These are phyloP conservation scores for Hirschfeldia incana DNA, from an alignment of 345 rosid species.

Conservation along the genomic window DNA sequence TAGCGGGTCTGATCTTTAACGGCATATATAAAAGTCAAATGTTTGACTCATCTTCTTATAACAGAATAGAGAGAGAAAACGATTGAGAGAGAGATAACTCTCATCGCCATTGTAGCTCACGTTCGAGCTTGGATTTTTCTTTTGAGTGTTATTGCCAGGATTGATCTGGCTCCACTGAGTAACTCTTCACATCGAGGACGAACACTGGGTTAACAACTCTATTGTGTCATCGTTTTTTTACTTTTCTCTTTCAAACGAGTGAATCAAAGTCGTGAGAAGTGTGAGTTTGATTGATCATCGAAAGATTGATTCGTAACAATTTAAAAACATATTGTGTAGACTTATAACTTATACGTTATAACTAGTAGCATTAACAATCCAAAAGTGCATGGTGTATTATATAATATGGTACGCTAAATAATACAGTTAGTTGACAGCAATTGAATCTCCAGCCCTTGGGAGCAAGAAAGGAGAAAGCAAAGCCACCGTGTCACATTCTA, in stretches of 20 bases:
- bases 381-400: constrained; percentile 11
- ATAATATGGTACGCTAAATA: constrained; percentile 2
- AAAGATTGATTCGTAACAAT: background rate
- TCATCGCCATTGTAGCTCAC: background rate
- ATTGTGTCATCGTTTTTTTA: background rate
- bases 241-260: background rate
- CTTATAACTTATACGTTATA: background rate
- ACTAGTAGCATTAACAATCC: constrained; percentile 18
- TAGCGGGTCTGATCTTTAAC: background rate
- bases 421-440: constrained; percentile 10
- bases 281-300: background rate
- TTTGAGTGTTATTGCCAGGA: background rate
- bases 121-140: background rate
- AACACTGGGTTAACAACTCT: background rate
- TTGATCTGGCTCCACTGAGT: background rate
- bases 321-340: background rate
- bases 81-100: background rate
- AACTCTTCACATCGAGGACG: background rate
- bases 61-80: background rate
- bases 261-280: background rate
- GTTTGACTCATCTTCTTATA: background rate
- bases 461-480: constrained; percentile 21
- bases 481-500: constrained; percentile 13
- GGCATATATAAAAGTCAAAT: background rate
- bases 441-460: constrained; percentile 32